Evolutionary conservation across 768 basidiomycete genomes (phyloP).

Genomic region (Cystofilobasidium macerans): DNA sequence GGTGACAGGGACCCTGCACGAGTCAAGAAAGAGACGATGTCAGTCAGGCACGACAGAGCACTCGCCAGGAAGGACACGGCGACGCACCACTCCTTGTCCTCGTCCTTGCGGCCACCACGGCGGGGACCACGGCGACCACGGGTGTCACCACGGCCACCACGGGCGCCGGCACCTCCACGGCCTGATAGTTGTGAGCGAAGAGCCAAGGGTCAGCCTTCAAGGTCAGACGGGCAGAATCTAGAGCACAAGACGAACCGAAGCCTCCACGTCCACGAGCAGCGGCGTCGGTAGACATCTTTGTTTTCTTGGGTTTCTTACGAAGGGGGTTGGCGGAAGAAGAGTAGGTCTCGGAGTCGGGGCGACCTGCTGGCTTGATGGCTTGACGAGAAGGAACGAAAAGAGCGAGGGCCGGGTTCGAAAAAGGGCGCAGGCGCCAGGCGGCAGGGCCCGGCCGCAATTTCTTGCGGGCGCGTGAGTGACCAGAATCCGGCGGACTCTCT

Average conservation of each 20-base stretch:
- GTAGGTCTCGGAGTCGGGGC: constrained; percentile 25
- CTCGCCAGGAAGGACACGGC: not conserved
- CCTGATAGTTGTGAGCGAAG: constrained; percentile 11
- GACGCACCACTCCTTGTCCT: constrained; percentile 96
- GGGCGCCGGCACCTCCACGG: constrained; percentile 26
- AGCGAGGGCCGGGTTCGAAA: no score
- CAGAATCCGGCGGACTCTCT: no score
- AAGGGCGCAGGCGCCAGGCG: no score
- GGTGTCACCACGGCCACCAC: constrained; percentile 42
- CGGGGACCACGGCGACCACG: constrained; percentile 66
- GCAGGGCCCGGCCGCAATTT: no score
- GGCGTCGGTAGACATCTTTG: constrained; percentile 44
- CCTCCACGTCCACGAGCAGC: constrained; percentile 44
- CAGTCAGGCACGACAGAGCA: not conserved
- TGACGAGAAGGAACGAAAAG: no score
- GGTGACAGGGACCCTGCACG: constrained; percentile 84
- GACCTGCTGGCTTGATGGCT: no score
- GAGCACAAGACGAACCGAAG: constrained; percentile 49
- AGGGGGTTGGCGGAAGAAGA: constrained; percentile 11
- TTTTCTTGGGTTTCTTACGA: no score
- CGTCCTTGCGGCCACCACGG: constrained; percentile 95
- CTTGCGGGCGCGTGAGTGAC: no score
- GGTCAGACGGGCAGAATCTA: no score
- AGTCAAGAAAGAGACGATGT: not conserved
- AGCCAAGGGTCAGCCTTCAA: constrained; percentile 4